A percentile compares a stretch with the other conserved stretches of the same genome.
These are phyloP conservation scores for Aureobasidium sp. DNA, from an alignment of 2,329 filamentous ascomycete species.

Conservation along the genomic window DNA sequence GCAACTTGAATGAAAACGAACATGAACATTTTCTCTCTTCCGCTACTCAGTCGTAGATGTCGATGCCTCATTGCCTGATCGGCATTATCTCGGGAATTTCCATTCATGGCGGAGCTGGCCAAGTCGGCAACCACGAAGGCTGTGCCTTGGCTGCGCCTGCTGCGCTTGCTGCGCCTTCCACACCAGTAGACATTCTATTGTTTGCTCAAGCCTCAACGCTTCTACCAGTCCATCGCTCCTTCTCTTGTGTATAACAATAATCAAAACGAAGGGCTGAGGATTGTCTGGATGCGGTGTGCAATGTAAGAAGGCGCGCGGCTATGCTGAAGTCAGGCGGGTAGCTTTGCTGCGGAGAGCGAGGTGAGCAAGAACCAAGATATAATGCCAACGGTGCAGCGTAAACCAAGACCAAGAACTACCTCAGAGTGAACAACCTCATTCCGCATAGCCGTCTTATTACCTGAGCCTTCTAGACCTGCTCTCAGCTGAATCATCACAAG, in stretches of 20 bases:
- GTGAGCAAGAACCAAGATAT: constrained; percentile 3
- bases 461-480: neutral
- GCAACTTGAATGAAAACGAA: neutral
- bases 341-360: neutral
- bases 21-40: neutral
- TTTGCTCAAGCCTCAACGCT: neutral
- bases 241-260: neutral
- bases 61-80: neutral
- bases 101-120: neutral
- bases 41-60: neutral
- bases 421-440: neutral
- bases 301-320: neutral
- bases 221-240: neutral
- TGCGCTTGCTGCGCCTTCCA: neutral
- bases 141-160: neutral
- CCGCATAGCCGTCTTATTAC: constrained; percentile 7
- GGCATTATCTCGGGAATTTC: neutral
- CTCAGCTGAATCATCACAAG: constrained; percentile 1
- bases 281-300: neutral
- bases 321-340: neutral
- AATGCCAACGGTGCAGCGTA: neutral
- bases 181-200: neutral
- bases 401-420: constrained; percentile 1
- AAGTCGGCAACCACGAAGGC: neutral
- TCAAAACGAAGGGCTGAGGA: neutral